Conservation (phyloP, 2,329 filamentous ascomycete species). For the Penicillium expansum region DNA sequence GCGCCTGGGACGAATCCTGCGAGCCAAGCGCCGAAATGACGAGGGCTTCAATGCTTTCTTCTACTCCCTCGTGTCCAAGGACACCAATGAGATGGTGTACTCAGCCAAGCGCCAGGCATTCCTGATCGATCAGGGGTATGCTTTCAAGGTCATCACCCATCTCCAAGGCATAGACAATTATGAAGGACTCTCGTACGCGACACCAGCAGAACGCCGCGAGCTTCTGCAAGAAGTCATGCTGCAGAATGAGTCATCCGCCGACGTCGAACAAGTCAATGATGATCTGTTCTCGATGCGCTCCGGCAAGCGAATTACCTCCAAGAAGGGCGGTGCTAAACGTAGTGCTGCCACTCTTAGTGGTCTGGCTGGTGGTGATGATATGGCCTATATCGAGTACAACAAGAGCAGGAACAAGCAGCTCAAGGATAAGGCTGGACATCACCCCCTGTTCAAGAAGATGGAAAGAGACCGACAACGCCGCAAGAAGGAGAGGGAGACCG, state of each 20-base stretch:
- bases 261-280: slow-evolving; percentile 67
- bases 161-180: slow-evolving; percentile 86
- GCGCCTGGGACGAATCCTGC: slow-evolving; percentile 83
- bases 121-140: slow-evolving; percentile 95
- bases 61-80: slow-evolving; percentile 94
- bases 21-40: slow-evolving; percentile 93
- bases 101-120: slow-evolving; percentile 96
- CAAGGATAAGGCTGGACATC: slow-evolving; percentile 60
- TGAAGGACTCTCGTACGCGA: slow-evolving; percentile 74
- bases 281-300: slow-evolving; percentile 63
- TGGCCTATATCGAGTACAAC: slow-evolving; percentile 92
- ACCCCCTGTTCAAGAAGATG: slow-evolving; percentile 65
- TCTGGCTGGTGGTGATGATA: slow-evolving; percentile 86
- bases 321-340: slow-evolving; percentile 64
- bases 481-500: slow-evolving; percentile 45
- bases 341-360: slow-evolving; percentile 84
- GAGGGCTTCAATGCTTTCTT: slow-evolving; percentile 99
- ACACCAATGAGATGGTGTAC: slow-evolving; percentile 97
- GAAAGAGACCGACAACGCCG: slow-evolving; percentile 60
- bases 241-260: slow-evolving; percentile 73
- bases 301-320: slow-evolving; percentile 38
- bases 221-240: slow-evolving; percentile 85
- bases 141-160: slow-evolving; percentile 98
- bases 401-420: slow-evolving; percentile 66
- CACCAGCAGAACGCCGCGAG: slow-evolving; percentile 76